phyloP scores from a whole-genome alignment of 2,329 filamentous ascomycete genomes.

The Penicillium sp. region DNA sequence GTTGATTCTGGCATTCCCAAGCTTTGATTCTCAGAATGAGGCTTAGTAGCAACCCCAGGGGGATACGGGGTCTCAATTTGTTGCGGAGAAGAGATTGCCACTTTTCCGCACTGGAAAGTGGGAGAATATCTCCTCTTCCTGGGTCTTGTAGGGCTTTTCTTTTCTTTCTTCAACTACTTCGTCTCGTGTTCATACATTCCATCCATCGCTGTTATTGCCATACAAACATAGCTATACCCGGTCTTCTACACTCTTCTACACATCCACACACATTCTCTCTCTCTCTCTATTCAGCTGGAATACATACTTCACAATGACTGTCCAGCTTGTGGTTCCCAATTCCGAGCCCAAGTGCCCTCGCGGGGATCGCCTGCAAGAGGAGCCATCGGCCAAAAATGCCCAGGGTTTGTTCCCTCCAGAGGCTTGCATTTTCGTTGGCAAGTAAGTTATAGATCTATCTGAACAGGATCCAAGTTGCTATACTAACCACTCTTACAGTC shows the following conservation, averaged over 20 bases:
- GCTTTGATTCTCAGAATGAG: slow-evolving; percentile 6
- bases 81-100: slow-evolving; percentile 5
- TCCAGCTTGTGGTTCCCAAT: slow-evolving; percentile 10
- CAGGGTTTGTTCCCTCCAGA: slow-evolving; percentile 46
- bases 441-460: slow-evolving; percentile 36
- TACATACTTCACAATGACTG: slow-evolving; percentile 11
- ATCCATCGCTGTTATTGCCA: slow-evolving; percentile 3
- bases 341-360: slow-evolving; percentile 26
- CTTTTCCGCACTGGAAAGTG: not conserved
- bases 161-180: not conserved
- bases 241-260: not conserved
- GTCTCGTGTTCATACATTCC: slow-evolving; percentile 17
- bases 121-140: not conserved
- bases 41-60: slow-evolving; percentile 8
- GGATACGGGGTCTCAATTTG: slow-evolving; percentile 1
- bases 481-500: slow-evolving; percentile 30
- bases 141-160: not conserved
- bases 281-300: not conserved
- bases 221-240: slow-evolving; percentile 4
- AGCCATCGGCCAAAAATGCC: slow-evolving; percentile 41
- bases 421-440: slow-evolving; percentile 49
- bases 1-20: not conserved
- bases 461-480: not conserved
- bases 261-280: not conserved
- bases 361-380: slow-evolving; percentile 36